Conservation (phyloP, 768 basidiomycete species). For the Jaapia argillacea region DNA sequence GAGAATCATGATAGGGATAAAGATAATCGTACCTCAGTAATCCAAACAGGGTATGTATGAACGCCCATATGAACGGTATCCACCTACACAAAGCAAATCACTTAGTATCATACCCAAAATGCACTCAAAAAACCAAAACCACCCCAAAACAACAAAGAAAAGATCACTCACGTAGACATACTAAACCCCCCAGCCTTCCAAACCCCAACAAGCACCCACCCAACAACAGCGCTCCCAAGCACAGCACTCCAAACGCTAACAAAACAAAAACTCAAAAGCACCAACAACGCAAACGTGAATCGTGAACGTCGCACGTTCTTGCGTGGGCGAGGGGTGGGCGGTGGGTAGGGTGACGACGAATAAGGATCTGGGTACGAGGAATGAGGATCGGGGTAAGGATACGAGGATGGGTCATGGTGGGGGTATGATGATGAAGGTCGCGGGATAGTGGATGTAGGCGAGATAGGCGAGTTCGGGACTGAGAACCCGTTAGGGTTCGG, state of each 20-base stretch:
- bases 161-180: constrained; percentile 34
- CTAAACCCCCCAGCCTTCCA: constrained; percentile 26
- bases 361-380: background rate
- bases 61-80: constrained; percentile 32
- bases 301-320: constrained; percentile 27
- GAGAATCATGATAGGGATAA: no score
- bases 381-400: constrained; percentile 8
- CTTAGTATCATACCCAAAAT: background rate
- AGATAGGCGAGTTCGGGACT: no score
- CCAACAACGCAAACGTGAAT: constrained; percentile 27
- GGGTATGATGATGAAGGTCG: background rate
- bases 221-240: constrained; percentile 26
- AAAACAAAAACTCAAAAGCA: constrained; percentile 25
- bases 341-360: background rate
- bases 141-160: no score
- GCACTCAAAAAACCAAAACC: no score
- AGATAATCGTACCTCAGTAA: no score
- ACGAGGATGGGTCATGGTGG: background rate
- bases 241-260: constrained; percentile 27
- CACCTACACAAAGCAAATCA: constrained; percentile 17
- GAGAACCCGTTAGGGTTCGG: no score
- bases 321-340: constrained; percentile 7
- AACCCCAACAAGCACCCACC: constrained; percentile 28
- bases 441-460: background rate
- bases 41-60: constrained; percentile 29